Conservation (phyloP, 345 rosid genomes). For the Theobroma cacao region DNA sequence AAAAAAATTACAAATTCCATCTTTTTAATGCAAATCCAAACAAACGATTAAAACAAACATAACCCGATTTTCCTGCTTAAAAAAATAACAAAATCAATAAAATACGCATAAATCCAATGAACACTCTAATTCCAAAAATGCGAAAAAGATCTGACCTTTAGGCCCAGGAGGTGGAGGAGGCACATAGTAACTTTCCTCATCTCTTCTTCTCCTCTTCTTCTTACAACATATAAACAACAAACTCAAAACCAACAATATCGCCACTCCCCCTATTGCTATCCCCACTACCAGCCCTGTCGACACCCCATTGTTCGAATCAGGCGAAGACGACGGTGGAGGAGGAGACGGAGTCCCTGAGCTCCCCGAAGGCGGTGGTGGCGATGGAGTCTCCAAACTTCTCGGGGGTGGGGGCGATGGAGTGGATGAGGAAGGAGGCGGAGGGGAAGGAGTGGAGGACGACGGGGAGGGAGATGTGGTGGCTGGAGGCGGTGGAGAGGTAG, state of each 20-base stretch:
- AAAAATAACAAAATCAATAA: background rate
- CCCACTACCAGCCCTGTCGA: constrained; percentile 69
- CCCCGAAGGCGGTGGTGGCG: constrained; percentile 29
- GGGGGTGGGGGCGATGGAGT: constrained; percentile 35
- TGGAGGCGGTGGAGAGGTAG: constrained; percentile 33
- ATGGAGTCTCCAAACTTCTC: constrained; percentile 20
- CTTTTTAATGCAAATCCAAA: background rate
- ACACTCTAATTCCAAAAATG: background rate
- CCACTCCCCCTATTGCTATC: constrained; percentile 61
- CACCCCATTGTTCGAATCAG: constrained; percentile 18
- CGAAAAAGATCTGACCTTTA: constrained; percentile 36
- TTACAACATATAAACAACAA: constrained; percentile 51
- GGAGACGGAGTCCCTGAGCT: constrained; percentile 24
- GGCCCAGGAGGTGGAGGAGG: constrained; percentile 21
- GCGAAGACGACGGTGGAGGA: constrained; percentile 29
- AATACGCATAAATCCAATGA: background rate
- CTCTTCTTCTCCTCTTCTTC: constrained; percentile 45
- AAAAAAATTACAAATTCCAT: background rate
- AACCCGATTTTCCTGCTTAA: background rate
- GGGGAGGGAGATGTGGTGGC: constrained; percentile 33
- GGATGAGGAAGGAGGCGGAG: constrained; percentile 47
- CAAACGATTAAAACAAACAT: background rate
- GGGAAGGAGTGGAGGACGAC: constrained; percentile 21
- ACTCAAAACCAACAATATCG: constrained; percentile 34
- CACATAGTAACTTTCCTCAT: constrained; percentile 12